These are phyloP conservation scores for Tetrahymena malaccensis DNA, from an alignment of 73 alveolate species.

Conservation along the genomic window DNA sequence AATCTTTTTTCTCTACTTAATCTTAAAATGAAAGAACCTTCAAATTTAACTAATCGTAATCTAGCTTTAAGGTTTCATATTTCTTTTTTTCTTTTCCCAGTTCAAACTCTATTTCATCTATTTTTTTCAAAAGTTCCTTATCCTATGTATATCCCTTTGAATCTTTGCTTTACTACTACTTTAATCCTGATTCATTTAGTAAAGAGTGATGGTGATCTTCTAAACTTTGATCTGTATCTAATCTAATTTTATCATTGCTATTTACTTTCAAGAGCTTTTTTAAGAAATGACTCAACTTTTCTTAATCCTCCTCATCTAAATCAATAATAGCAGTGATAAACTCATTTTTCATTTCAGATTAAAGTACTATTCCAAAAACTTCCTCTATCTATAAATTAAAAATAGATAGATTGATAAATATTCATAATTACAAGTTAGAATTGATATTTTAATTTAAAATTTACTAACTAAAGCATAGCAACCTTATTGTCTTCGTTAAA, in stretches of 20 bases:
- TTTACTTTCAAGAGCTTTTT: not conserved
- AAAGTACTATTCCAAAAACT: not conserved
- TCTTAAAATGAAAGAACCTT: not conserved
- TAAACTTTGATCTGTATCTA: not conserved
- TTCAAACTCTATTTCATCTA: not conserved
- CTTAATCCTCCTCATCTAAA: not conserved
- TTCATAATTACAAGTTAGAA: not conserved
- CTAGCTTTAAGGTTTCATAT: not conserved
- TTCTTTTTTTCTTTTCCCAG: not conserved
- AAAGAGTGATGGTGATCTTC: not conserved
- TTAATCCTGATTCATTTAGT: not conserved
- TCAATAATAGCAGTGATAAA: not conserved
- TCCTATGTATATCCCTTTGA: not conserved
- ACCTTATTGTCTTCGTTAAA: not conserved
- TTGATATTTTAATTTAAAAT: not conserved
- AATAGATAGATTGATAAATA: too few relatives aligned
- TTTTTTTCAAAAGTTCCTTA: not conserved
- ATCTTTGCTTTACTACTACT: not conserved
- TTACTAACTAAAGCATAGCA: not conserved
- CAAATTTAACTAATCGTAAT: not conserved
- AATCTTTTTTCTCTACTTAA: not conserved
- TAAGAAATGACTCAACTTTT: not conserved
- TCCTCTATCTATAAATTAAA: not conserved
- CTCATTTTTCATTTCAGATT: not conserved
- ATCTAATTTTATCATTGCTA: not conserved